Evolutionary conservation across 805 yeast species (phyloP).

Genomic region (Suhomyces kilbournensis): DNA sequence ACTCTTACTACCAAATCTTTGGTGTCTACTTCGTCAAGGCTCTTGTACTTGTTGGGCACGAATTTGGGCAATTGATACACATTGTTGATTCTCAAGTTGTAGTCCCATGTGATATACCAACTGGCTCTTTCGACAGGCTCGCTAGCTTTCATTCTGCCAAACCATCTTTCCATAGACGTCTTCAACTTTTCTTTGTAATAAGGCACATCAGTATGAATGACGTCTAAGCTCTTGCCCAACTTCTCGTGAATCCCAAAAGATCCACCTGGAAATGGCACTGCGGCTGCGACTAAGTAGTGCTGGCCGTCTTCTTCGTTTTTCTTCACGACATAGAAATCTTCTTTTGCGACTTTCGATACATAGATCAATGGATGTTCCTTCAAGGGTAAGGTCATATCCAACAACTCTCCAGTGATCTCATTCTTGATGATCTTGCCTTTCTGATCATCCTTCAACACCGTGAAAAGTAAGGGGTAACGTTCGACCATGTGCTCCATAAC

Average conservation of each 20-base stretch:
- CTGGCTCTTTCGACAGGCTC: conserved; percentile 73
- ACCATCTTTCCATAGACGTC: conserved; percentile 73
- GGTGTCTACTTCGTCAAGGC: conserved; percentile 39
- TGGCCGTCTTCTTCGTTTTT: conserved; percentile 51
- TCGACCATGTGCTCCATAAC: conserved; percentile 58
- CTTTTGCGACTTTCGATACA: conserved; percentile 69
- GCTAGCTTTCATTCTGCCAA: conserved; percentile 54
- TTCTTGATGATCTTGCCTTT: conserved; percentile 46
- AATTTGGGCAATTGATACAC: conserved; percentile 55
- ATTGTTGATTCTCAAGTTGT: conserved; percentile 53
- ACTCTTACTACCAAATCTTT: conserved; percentile 63
- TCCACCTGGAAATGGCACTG: conserved; percentile 80
- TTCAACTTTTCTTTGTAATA: conserved; percentile 63
- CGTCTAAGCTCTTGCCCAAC: conserved; percentile 59
- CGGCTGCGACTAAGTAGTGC: conserved; percentile 69
- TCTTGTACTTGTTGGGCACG: conserved; percentile 28
- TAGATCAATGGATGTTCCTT: conserved; percentile 62
- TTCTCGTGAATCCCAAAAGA: conserved; percentile 61
- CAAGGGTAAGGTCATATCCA: conserved; percentile 59
- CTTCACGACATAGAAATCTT: conserved; percentile 65
- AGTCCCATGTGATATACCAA: conserved; percentile 76
- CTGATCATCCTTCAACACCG: conserved; percentile 33
- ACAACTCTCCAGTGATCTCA: conserved; percentile 57
- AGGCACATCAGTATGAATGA: conserved; percentile 67
- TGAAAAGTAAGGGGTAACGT: conserved; percentile 64